A percentile compares a stretch with the other conserved stretches of the same genome.
Conservation (phyloP, 1,139 yeast species). For the Yamadazyma friedrichii region DNA sequence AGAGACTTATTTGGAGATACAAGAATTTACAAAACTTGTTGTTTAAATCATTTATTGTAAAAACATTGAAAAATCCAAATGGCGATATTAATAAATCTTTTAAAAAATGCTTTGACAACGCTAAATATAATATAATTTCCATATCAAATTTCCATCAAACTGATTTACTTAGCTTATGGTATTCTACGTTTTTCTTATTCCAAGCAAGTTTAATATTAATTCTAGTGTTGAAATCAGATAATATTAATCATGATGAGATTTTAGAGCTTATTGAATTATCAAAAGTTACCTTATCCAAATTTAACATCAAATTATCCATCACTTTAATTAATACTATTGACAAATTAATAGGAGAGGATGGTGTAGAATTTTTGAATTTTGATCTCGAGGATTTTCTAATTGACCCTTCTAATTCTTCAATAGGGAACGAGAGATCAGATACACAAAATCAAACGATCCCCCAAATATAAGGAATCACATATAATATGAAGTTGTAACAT, state of each 20-base stretch:
- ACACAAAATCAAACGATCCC: no score
- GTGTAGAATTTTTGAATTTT: no score
- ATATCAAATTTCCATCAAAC: no score
- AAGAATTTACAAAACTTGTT: background rate
- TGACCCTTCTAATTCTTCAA: no score
- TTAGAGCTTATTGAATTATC: background rate
- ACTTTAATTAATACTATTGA: no score
- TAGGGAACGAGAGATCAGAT: no score
- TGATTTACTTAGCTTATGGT: constrained; percentile 5
- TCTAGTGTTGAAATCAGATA: background rate
- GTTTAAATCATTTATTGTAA: background rate
- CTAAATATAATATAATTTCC: no score
- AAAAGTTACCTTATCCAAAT: background rate
- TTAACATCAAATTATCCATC: constrained; percentile 1
- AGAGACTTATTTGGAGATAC: constrained; percentile 10
- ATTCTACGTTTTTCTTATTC: constrained; percentile 9
- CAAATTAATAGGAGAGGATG: no score
- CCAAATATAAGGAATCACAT: no score
- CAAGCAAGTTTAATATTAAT: constrained; percentile 8
- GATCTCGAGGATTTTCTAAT: no score
- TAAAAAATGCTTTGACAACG: no score
- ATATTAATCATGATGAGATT: background rate
- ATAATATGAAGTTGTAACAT: no score
- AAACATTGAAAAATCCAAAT: background rate
- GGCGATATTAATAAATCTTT: background rate